phyloP scores from a whole-genome alignment of 208 protist genomes.

The Trypanosoma brucei region DNA sequence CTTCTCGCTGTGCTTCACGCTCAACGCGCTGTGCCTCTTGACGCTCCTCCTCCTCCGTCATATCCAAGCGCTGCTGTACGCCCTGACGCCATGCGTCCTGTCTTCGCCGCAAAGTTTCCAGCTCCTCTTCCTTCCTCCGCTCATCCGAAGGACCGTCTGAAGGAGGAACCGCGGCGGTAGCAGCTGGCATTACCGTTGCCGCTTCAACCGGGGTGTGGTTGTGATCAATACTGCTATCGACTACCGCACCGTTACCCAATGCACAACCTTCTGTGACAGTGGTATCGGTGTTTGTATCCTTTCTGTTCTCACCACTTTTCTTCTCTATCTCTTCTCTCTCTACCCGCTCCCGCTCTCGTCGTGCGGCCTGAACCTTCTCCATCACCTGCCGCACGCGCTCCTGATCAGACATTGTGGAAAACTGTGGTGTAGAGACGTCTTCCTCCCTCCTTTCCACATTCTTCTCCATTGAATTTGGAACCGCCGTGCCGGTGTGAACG shows the following conservation, averaged over 20 bases:
- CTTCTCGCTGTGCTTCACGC: slow-evolving; percentile 28
- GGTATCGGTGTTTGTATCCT: neutral
- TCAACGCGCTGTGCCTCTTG: slow-evolving; percentile 12
- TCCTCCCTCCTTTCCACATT: neutral
- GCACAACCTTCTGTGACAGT: too few species aligned
- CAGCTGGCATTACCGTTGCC: too few species aligned
- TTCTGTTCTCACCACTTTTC: neutral
- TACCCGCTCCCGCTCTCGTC: slow-evolving; percentile 23
- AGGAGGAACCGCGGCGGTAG: too few species aligned
- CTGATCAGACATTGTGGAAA: slow-evolving; percentile 24
- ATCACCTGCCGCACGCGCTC: slow-evolving; percentile 36
- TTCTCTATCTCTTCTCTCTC: neutral
- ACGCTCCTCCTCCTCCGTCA: slow-evolving; percentile 25
- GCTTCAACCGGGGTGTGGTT: too few species aligned
- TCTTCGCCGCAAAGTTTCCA: slow-evolving; percentile 31
- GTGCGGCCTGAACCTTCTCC: slow-evolving; percentile 45
- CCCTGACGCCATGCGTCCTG: slow-evolving; percentile 65
- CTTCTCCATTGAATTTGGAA: neutral
- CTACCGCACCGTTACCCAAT: too few species aligned
- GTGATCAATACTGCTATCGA: too few species aligned
- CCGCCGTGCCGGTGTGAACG: neutral
- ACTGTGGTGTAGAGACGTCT: slow-evolving; percentile 5
- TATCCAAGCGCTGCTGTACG: slow-evolving; percentile 42
- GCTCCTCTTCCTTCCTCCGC: slow-evolving; percentile 8
- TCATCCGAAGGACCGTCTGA: neutral